Conservation (phyloP, 1,284 basidiomycete species). For the Meira nashicola region DNA sequence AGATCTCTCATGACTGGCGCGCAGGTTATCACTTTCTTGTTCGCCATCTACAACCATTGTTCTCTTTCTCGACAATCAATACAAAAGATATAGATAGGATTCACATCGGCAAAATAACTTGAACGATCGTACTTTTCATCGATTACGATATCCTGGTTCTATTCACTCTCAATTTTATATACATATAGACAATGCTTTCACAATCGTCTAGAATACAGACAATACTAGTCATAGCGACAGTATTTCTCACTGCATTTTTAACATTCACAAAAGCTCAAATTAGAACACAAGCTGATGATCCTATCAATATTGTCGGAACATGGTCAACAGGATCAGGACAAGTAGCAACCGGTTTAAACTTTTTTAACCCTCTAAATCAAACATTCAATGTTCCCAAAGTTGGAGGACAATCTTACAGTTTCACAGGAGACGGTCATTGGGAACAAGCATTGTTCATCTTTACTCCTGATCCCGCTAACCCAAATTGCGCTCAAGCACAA, state of each 20-base stretch:
- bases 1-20: too few relatives aligned
- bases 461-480: conserved; percentile 32
- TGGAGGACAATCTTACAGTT: conserved; percentile 48
- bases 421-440: conserved; percentile 49
- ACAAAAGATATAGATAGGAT: too few relatives aligned
- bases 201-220: too few relatives aligned
- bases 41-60: too few relatives aligned
- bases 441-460: conserved; percentile 49
- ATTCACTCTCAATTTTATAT: too few relatives aligned
- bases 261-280: conserved; percentile 1
- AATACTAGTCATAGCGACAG: too few relatives aligned
- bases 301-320: conserved; percentile 11
- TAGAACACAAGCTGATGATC: conserved; percentile 10
- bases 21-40: too few relatives aligned
- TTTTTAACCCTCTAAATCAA: conserved; percentile 46
- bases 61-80: too few relatives aligned
- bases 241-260: not conserved
- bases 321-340: conserved; percentile 15
- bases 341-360: conserved; percentile 21
- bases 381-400: conserved; percentile 42
- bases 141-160: too few relatives aligned
- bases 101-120: too few relatives aligned
- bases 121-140: too few relatives aligned
- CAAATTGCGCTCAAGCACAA: conserved; percentile 40
- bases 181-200: too few relatives aligned